Evolutionary conservation across 768 basidiomycete genomes (phyloP).

Genomic region (Rhodotorula diobovata): DNA sequence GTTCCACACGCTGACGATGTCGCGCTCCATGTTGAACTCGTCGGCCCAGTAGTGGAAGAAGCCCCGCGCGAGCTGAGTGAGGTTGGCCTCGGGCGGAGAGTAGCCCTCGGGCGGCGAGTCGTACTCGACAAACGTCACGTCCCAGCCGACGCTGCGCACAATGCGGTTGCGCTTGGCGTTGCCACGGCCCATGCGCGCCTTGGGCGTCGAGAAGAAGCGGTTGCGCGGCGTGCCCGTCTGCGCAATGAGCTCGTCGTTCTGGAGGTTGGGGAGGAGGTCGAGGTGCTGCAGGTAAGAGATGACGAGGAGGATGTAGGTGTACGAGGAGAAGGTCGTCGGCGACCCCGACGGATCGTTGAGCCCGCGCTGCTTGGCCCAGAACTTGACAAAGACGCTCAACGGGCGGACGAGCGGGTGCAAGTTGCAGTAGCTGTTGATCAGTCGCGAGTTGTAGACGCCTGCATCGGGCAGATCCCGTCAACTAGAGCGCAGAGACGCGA

Average conservation of each 20-base stretch:
- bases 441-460: constrained; percentile 47
- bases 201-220: constrained; percentile 35
- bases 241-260: constrained; percentile 31
- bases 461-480: not conserved
- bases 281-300: constrained; percentile 56
- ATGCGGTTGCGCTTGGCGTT: not conserved
- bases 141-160: constrained; percentile 26
- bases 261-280: constrained; percentile 39
- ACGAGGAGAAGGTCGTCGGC: constrained; percentile 58
- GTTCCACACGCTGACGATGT: constrained; percentile 26
- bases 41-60: constrained; percentile 31
- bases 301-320: constrained; percentile 60
- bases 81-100: not conserved
- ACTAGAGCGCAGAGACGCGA: rapidly evolving
- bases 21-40: constrained; percentile 2
- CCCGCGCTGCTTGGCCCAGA: constrained; percentile 58
- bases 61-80: constrained; percentile 30
- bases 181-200: not conserved
- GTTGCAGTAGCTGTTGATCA: constrained; percentile 57
- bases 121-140: constrained; percentile 36
- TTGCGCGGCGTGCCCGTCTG: not conserved
- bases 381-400: constrained; percentile 55
- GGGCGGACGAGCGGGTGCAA: constrained; percentile 50
- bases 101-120: constrained; percentile 4
- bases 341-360: constrained; percentile 53